These are phyloP conservation scores for Aspergillus glaucus DNA, from an alignment of 2,329 filamentous ascomycete genomes.

Conservation along the genomic window DNA sequence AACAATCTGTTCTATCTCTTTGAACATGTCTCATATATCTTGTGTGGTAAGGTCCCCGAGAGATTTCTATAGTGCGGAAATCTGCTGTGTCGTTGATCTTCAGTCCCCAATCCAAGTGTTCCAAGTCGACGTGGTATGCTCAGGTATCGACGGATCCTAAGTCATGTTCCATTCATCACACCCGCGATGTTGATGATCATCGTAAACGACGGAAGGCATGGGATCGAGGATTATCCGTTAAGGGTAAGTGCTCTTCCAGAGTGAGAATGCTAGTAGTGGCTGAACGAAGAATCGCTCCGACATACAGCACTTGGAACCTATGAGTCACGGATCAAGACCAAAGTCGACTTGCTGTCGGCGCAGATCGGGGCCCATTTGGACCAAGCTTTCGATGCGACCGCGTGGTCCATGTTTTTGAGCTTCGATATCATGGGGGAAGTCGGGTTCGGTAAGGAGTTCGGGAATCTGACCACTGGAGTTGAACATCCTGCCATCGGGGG, in stretches of 20 bases:
- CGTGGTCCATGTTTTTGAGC: slow-evolving; percentile 30
- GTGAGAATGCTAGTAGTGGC: neutral
- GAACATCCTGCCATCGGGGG: slow-evolving; percentile 11
- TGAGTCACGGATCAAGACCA: neutral
- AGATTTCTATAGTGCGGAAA: slow-evolving; percentile 5
- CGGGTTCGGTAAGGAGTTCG: slow-evolving; percentile 33
- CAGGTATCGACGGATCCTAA: slow-evolving; percentile 7
- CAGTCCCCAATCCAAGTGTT: slow-evolving; percentile 6
- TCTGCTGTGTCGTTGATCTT: slow-evolving; percentile 8
- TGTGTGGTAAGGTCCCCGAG: slow-evolving; percentile 5
- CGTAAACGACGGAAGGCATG: slow-evolving; percentile 6
- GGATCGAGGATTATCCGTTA: slow-evolving; percentile 8
- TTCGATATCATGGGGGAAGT: slow-evolving; percentile 41
- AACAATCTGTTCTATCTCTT: neutral
- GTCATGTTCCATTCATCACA: neutral
- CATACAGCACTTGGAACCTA: neutral
- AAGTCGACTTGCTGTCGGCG: neutral
- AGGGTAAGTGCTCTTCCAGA: slow-evolving; percentile 4
- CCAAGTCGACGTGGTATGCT: slow-evolving; percentile 10
- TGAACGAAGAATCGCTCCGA: neutral
- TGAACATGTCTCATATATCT: neutral
- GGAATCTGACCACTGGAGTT: slow-evolving; percentile 21
- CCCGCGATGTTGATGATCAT: slow-evolving; percentile 9
- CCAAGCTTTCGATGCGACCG: slow-evolving; percentile 15
- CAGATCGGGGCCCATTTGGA: neutral